Evolutionary conservation across 768 basidiomycete species (phyloP).

Genomic region (Boletellus emodensis): DNA sequence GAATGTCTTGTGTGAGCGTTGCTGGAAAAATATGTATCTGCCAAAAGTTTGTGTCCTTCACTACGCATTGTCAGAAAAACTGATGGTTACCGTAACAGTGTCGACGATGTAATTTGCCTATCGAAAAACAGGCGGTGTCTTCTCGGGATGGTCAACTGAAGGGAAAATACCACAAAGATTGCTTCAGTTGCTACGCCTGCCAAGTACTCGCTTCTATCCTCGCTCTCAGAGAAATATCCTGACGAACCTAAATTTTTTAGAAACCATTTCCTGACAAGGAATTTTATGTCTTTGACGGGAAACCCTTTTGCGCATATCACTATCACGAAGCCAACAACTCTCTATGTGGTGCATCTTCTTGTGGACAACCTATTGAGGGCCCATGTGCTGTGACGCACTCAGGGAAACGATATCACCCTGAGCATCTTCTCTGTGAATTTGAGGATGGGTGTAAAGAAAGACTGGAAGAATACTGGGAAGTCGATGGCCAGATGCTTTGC

Average conservation of each 20-base stretch:
- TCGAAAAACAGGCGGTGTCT: slow-evolving; percentile 89
- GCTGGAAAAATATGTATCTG: slow-evolving; percentile 96
- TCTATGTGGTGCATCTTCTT: slow-evolving; percentile 72
- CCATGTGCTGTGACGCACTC: slow-evolving; percentile 85
- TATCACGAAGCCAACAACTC: slow-evolving; percentile 92
- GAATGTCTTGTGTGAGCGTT: slow-evolving; percentile 77
- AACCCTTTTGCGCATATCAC: slow-evolving; percentile 87
- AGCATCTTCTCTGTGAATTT: slow-evolving; percentile 83
- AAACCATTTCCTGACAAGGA: slow-evolving; percentile 88
- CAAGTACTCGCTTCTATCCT: slow-evolving; percentile 44
- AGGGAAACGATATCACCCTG: slow-evolving; percentile 81
- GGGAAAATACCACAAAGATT: slow-evolving; percentile 90
- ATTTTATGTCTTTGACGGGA: slow-evolving; percentile 89
- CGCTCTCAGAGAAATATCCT: neutral
- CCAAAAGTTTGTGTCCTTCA: slow-evolving; percentile 60
- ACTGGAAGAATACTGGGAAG: slow-evolving; percentile 84
- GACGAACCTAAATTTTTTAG: slow-evolving; percentile 37
- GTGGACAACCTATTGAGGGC: slow-evolving; percentile 89
- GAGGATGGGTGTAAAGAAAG: slow-evolving; percentile 49
- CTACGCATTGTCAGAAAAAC: neutral
- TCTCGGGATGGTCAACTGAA: slow-evolving; percentile 91
- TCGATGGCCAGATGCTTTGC: slow-evolving; percentile 81
- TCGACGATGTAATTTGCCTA: slow-evolving; percentile 79
- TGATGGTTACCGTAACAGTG: slow-evolving; percentile 47
- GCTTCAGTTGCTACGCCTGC: slow-evolving; percentile 86